Conservation (phyloP, 805 yeast species). For the Lipomyces spencermartinsiae region DNA sequence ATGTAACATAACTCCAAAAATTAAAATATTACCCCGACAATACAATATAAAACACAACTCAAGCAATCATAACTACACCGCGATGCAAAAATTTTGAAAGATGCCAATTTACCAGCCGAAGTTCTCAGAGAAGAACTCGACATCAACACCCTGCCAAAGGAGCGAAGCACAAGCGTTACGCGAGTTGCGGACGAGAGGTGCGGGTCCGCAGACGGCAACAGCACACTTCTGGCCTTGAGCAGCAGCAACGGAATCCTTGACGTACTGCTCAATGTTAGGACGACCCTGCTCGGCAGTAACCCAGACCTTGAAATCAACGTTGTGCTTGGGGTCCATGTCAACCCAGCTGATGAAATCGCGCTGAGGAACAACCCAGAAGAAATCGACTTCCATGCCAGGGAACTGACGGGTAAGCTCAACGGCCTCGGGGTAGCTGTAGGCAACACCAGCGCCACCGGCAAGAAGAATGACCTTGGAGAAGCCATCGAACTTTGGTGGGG, state of each 20-base stretch:
- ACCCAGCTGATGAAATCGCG: constrained; percentile 42
- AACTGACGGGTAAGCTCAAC: constrained; percentile 32
- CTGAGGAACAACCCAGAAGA: constrained; percentile 45
- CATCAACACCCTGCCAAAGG: constrained; percentile 39
- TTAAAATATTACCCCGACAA: constrained; percentile 1
- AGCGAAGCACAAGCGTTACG: constrained; percentile 42
- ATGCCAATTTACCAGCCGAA: constrained; percentile 43
- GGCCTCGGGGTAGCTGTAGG: constrained; percentile 44
- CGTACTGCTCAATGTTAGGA: constrained; percentile 41
- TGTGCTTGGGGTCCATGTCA: constrained; percentile 38
- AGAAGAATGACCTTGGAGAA: constrained; percentile 41
- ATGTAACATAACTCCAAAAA: constrained; percentile 3
- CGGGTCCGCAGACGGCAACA: constrained; percentile 46
- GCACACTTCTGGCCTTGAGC: constrained; percentile 35
- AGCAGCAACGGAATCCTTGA: constrained; percentile 35
- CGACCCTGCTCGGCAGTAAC: constrained; percentile 45
- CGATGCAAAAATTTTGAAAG: not conserved
- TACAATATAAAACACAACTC: not conserved
- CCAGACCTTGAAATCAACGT: constrained; percentile 42
- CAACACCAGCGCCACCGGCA: constrained; percentile 47
- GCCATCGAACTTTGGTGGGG: constrained; percentile 38
- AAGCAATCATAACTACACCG: not conserved
- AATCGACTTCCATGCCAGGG: constrained; percentile 37
- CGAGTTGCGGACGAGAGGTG: constrained; percentile 41
- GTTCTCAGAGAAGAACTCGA: constrained; percentile 43